Base-by-base conservation (phyloP, 208 protist genomes). In the Phytomonas serpens region DNA sequence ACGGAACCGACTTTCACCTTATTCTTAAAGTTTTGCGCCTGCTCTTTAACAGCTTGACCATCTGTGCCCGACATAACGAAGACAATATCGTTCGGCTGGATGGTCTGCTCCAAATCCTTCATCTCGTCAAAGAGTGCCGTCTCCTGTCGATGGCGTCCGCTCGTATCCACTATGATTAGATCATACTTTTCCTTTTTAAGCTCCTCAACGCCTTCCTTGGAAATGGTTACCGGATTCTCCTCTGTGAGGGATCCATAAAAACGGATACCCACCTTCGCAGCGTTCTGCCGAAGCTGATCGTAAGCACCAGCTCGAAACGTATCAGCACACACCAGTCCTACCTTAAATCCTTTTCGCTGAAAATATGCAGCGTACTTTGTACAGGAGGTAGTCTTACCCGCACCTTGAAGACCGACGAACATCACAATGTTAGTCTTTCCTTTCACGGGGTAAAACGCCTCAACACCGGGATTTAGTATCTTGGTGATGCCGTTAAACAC, bases 161-260 rank as follows among this genome's bases (percentile, higher is more conserved):
- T 98, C 5, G 99, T 99, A 88, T 99, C 99, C 7, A 99, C 97
- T 67, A 99, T 99, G 77, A 99, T 99, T 42, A 99, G 89, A 57
- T 99, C 98, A 69, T 93, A 97, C 75, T 92, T 94, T 69, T 99
- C 95, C 72, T 92, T 84, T 75, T 97, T 97, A 67, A 99, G 98
- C 70, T 98, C 92, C 38, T 89, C 85, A 36, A 99, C 98, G 67
- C 98, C 99, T 42, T 99, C 97, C 52, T 77, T 78, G 0, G 98
- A 98, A 69, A 99, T 97, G 32, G 96, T 80, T 2, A 99, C 98
- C 11, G 98, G 98, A 84, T 99, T 98, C 2, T 88, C 94, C 76
- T 99, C 97, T 3, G 87, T 95, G 16, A 99, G 86, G 19, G 83
- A 90, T 51, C 97, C 98, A 82, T 99, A 99, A 81, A 99, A 99